Evolutionary conservation across 345 rosid species (phyloP).

Genomic region (Citrus inodora): DNA sequence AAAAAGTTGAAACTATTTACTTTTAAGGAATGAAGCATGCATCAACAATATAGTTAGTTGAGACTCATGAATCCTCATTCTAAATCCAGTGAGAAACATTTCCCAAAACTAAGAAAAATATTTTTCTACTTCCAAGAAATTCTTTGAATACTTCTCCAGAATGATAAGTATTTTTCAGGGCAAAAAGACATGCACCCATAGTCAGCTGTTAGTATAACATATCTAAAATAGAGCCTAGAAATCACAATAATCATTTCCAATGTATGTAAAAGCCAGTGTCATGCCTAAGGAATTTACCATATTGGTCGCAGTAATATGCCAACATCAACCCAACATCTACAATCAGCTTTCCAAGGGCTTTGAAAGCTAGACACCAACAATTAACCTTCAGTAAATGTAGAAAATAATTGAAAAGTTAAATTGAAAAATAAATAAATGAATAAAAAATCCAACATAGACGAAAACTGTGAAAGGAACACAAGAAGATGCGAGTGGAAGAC

Average conservation of each 20-base stretch:
- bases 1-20: neutral
- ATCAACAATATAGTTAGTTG: neutral
- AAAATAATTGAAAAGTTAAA: neutral
- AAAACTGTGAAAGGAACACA: neutral
- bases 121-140: neutral
- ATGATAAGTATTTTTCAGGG: neutral
- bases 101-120: neutral
- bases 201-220: too few relatives aligned
- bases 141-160: neutral
- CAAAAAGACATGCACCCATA: neutral
- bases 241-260: neutral
- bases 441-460: neutral
- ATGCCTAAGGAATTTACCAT: constrained; percentile 45
- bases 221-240: neutral
- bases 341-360: constrained; percentile 73
- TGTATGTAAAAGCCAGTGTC: neutral
- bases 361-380: constrained; percentile 58
- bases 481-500: neutral
- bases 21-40: neutral
- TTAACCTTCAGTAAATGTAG: constrained; percentile 3
- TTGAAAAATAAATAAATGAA: neutral
- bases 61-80: neutral
- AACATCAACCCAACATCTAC: constrained; percentile 75
- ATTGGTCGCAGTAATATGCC: constrained; percentile 84
- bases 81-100: neutral